Evolutionary conservation across 805 yeast species (phyloP).

Genomic region (Lipomyces oligophaga): DNA sequence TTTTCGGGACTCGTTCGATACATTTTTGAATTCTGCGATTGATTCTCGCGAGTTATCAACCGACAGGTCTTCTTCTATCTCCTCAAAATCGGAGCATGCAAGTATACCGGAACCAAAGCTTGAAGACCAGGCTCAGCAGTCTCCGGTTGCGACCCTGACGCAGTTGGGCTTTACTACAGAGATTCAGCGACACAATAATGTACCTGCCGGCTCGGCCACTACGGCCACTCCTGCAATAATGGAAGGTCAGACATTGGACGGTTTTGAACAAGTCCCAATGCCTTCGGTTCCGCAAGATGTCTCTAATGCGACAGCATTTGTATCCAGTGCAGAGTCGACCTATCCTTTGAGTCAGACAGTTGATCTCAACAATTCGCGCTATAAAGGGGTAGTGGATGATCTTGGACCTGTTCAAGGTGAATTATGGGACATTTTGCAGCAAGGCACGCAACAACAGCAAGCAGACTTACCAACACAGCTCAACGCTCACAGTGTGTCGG

Average conservation of each 20-base stretch:
- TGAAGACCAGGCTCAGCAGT: too few relatives aligned
- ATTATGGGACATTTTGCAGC: conserved; percentile 27
- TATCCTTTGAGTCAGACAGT: too few relatives aligned
- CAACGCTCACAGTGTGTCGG: background rate
- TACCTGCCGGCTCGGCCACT: background rate
- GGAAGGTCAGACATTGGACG: conserved; percentile 17
- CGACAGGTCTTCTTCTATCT: background rate
- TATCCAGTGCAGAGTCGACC: background rate
- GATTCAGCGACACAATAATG: background rate
- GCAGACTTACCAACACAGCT: background rate
- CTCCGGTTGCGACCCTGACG: background rate
- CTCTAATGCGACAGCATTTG: background rate
- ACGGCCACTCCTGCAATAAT: conserved; percentile 15
- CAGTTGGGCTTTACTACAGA: background rate
- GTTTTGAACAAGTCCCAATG: conserved; percentile 11
- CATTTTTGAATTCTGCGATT: conserved; percentile 21
- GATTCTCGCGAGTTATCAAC: conserved; percentile 15
- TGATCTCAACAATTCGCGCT: too few relatives aligned
- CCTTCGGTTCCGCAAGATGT: background rate
- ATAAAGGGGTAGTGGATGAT: background rate
- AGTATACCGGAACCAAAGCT: background rate
- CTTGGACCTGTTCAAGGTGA: conserved; percentile 21
- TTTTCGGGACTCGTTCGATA: conserved; percentile 24
- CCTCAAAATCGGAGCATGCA: background rate
- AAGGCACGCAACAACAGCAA: conserved; percentile 16